These are phyloP conservation scores for Heritiera fomes DNA, from an alignment of 345 rosid genomes.

Conservation along the genomic window DNA sequence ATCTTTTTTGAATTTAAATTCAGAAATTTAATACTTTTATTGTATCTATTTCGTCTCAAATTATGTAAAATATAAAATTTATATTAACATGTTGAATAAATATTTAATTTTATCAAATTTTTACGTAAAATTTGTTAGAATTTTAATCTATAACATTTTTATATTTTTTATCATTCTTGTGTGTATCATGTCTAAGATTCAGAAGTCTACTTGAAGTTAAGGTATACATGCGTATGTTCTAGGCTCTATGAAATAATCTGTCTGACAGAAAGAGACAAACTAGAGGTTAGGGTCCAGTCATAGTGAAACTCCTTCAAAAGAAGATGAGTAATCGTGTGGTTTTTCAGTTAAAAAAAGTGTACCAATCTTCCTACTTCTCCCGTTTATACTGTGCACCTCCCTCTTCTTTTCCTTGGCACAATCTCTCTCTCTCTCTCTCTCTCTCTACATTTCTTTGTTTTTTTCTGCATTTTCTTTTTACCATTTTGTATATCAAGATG, in stretches of 20 bases:
- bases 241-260: not conserved
- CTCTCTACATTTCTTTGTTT: slow-evolving; percentile 7
- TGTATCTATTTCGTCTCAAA: too few species aligned
- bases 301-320: slow-evolving; percentile 26
- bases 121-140: too few species aligned
- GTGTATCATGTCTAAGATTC: too few species aligned
- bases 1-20: too few species aligned
- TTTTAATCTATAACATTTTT: not conserved
- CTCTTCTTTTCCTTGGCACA: not conserved
- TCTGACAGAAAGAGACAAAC: slow-evolving; percentile 29
- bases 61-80: too few species aligned
- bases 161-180: not conserved
- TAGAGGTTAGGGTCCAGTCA: slow-evolving; percentile 33
- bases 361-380: not conserved
- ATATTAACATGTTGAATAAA: too few species aligned
- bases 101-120: too few species aligned
- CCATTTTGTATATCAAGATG: slow-evolving; percentile 34
- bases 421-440: not conserved
- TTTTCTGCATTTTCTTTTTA: slow-evolving; percentile 22
- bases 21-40: too few species aligned
- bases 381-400: not conserved
- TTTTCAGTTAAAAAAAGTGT: slow-evolving; percentile 7
- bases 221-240: not conserved
- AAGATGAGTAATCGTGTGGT: slow-evolving; percentile 30
- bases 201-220: too few species aligned